Conservation (phyloP, 140 eudicot genomes). For the Senecio squalidus region DNA sequence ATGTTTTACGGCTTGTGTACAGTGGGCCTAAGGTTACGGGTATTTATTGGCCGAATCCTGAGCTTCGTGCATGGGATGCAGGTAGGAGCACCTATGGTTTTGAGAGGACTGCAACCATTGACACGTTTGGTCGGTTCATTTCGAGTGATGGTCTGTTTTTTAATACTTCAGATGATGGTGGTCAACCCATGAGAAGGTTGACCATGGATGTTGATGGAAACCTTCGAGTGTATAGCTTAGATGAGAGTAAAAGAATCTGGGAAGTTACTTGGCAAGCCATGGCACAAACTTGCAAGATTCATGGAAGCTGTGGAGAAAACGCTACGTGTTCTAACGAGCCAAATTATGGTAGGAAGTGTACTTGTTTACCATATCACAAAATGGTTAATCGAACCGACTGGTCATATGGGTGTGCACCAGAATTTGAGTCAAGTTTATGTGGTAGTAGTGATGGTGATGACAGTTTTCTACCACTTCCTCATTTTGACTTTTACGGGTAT, state of each 20-base stretch:
- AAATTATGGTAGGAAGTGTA: conserved; percentile 33
- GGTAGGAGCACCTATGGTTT: conserved; percentile 39
- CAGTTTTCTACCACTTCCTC: conserved; percentile 23
- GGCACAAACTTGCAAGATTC: conserved; percentile 28
- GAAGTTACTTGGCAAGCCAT: conserved; percentile 52
- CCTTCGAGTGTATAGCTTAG: conserved; percentile 42
- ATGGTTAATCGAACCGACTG: conserved; percentile 38
- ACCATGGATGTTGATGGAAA: conserved; percentile 53
- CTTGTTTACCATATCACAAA: conserved; percentile 43
- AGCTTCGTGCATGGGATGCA: conserved; percentile 34
- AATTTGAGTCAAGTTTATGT: conserved; percentile 7
- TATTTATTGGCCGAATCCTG: conserved; percentile 48
- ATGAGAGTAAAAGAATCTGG: conserved; percentile 18
- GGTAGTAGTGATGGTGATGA: background rate
- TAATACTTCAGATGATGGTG: conserved; percentile 32
- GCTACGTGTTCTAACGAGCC: conserved; percentile 36
- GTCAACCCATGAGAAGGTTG: conserved; percentile 30
- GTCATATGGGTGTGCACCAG: conserved; percentile 44
- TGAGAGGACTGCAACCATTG: conserved; percentile 36
- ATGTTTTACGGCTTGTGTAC: conserved; percentile 42
- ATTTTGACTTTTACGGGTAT: conserved; percentile 46
- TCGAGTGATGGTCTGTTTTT: conserved; percentile 34
- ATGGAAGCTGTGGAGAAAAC: conserved; percentile 53
- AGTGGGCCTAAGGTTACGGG: conserved; percentile 39
- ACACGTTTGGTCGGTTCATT: conserved; percentile 29